Evolutionary conservation across 176 grass and related monocot genomes (phyloP).

Genomic region (Olyra latifolia): DNA sequence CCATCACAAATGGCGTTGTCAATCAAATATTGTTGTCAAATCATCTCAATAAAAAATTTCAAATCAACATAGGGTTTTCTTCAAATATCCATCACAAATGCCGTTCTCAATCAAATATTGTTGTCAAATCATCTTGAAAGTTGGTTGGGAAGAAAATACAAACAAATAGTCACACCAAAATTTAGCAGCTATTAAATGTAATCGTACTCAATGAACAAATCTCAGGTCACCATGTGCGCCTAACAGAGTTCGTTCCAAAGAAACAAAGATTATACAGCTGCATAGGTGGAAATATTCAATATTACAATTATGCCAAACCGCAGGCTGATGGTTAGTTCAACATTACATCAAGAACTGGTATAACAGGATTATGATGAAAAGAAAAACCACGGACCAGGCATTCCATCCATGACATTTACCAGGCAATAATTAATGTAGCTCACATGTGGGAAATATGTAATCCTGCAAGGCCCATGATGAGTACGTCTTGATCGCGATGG

Average conservation of each 20-base stretch:
- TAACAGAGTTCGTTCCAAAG: no score
- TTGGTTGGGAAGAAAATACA: neutral
- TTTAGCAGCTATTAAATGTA: neutral
- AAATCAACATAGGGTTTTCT: no score
- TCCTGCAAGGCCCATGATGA: neutral
- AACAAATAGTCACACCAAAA: neutral
- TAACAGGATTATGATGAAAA: neutral
- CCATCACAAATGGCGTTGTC: no score
- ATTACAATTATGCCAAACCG: neutral
- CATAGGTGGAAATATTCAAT: neutral
- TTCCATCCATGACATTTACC: neutral
- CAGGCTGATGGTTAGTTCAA: neutral
- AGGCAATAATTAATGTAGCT: neutral
- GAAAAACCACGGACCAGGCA: neutral
- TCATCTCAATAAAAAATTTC: no score
- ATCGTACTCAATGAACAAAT: no score
- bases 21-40: no score
- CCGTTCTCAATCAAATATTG: no score
- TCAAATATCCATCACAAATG: no score
- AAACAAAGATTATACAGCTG: neutral
- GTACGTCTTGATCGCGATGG: neutral
- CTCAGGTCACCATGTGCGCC: no score
- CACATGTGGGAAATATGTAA: neutral
- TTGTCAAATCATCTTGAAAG: no score
- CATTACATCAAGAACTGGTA: constrained; percentile 21